Percentiles rank a stretch among this genome's conserved stretches.
These are phyloP conservation scores for Crotalaria pallida DNA, from an alignment of 306 rosid genomes.

Conservation along the genomic window DNA sequence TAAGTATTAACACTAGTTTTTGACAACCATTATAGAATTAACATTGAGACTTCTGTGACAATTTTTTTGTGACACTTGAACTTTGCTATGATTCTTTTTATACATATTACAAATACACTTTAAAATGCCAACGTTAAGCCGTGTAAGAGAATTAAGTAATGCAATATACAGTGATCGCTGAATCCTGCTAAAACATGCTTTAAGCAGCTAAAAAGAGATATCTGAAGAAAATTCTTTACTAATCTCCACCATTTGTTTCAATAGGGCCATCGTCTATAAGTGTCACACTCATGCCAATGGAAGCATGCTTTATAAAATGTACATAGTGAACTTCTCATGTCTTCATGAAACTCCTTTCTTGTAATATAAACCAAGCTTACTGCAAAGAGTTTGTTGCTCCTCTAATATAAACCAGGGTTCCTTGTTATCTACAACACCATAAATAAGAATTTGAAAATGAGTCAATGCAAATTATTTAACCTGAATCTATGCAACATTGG, in stretches of 20 bases:
- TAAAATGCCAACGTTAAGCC: slow-evolving; percentile 13
- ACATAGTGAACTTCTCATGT: too few relatives aligned
- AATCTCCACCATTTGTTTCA: too few relatives aligned
- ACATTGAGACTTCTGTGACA: background rate
- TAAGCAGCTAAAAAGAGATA: background rate
- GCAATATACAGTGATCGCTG: background rate
- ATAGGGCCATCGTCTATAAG: too few relatives aligned
- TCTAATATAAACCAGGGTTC: slow-evolving; percentile 66
- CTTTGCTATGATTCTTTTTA: too few relatives aligned
- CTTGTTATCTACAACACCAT: slow-evolving; percentile 55
- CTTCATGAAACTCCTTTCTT: slow-evolving; percentile 34
- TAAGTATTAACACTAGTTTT: too few relatives aligned
- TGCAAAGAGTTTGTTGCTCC: slow-evolving; percentile 70
- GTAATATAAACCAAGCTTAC: slow-evolving; percentile 61
- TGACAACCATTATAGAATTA: too few relatives aligned
- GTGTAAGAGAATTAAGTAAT: slow-evolving; percentile 6
- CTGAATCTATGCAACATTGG: background rate
- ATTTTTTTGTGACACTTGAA: too few relatives aligned
- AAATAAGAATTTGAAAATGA: background rate
- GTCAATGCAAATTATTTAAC: background rate
- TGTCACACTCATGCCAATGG: too few relatives aligned
- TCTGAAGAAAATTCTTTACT: background rate
- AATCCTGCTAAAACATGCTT: background rate
- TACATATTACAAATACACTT: background rate
- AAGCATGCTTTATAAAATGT: too few relatives aligned